These are phyloP conservation scores for Hymenoscyphus salicellus DNA, from an alignment of 2,329 filamentous ascomycete species.

Conservation along the genomic window DNA sequence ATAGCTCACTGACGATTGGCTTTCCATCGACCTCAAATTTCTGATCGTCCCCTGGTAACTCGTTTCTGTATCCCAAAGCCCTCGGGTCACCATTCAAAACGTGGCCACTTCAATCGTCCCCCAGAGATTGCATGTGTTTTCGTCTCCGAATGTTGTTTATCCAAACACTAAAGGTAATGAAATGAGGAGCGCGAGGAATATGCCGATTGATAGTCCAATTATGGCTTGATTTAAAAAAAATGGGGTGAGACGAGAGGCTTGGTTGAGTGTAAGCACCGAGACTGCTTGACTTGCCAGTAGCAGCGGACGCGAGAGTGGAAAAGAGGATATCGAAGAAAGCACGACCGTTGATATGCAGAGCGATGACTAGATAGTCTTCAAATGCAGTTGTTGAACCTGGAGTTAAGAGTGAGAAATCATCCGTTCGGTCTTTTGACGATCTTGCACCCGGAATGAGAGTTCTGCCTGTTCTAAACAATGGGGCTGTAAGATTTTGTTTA, in stretches of 20 bases:
- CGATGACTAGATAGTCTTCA: not conserved
- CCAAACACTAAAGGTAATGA: not conserved
- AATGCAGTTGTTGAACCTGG: not conserved
- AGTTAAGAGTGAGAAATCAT: too few relatives aligned
- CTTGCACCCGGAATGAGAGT: too few relatives aligned
- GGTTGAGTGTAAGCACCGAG: not conserved
- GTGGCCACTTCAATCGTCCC: not conserved
- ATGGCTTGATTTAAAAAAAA: not conserved
- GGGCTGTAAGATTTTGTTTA: too few relatives aligned
- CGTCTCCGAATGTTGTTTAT: not conserved
- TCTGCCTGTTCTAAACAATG: too few relatives aligned
- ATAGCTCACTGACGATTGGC: not conserved
- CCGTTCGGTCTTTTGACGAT: too few relatives aligned
- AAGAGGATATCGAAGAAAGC: not conserved
- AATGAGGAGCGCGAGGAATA: not conserved
- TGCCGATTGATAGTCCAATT: not conserved
- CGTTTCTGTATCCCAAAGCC: not conserved
- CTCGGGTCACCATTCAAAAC: not conserved
- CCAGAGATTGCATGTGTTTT: not conserved
- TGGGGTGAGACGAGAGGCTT: too few relatives aligned
- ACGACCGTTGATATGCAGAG: not conserved
- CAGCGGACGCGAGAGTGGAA: not conserved
- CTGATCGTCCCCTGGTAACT: not conserved
- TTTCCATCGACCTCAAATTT: not conserved
- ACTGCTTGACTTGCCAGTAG: not conserved